Percentiles rank a stretch among this genome's conserved stretches.
phyloP scores from a whole-genome alignment of 2,329 filamentous ascomycete species.

The Scedosporium minutisporum region DNA sequence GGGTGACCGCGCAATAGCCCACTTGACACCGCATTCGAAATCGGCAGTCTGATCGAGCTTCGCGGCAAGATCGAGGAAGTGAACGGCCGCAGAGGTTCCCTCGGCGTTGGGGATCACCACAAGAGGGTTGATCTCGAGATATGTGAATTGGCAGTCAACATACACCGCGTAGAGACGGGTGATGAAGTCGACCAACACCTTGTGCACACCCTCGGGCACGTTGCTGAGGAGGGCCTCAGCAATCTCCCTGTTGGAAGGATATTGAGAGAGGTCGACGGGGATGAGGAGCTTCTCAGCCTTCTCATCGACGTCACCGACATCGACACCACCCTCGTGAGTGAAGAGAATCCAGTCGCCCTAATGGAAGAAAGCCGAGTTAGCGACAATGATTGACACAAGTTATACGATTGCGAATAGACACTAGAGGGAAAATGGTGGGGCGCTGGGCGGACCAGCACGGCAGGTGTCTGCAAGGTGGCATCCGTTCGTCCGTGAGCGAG shows the following conservation, averaged over 20 bases:
- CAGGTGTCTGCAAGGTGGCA: constrained; percentile 6
- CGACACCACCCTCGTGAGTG: constrained; percentile 98
- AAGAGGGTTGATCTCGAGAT: constrained; percentile 98
- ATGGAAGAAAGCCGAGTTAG: constrained; percentile 23
- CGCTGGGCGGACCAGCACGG: not conserved
- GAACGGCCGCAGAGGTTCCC: constrained; percentile 82
- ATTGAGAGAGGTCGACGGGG: constrained; percentile 87
- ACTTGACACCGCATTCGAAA: constrained; percentile 98
- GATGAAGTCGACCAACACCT: constrained; percentile 98
- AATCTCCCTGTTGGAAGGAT: constrained; percentile 93
- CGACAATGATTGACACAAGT: not conserved
- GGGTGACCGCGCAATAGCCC: constrained; percentile 90
- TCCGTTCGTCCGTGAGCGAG: constrained; percentile 25
- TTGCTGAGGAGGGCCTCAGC: constrained; percentile 78
- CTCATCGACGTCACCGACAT: constrained; percentile 96
- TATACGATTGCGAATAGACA: not conserved
- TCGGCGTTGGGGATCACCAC: constrained; percentile 94
- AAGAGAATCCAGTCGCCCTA: constrained; percentile 99
- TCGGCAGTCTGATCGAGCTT: constrained; percentile 99
- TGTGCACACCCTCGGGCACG: constrained; percentile 91
- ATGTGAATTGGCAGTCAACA: constrained; percentile 94
- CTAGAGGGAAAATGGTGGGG: constrained; percentile 1
- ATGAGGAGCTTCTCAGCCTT: constrained; percentile 99
- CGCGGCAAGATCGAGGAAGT: constrained; percentile 97
- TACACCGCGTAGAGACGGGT: constrained; percentile 78